These are phyloP conservation scores for Starmerella bombicola DNA, from an alignment of 805 yeast species.

Conservation along the genomic window DNA sequence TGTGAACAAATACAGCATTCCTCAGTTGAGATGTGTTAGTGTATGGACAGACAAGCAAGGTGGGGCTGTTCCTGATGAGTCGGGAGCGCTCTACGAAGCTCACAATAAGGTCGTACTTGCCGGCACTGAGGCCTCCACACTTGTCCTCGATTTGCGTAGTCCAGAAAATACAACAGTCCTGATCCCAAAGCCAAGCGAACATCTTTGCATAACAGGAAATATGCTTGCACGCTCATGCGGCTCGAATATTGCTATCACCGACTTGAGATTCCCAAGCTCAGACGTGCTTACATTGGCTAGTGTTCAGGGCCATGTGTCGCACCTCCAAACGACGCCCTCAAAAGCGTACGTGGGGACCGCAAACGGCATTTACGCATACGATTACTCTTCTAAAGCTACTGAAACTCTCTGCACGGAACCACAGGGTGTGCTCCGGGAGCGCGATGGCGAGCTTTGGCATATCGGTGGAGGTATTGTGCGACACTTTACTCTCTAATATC, in stretches of 20 bases:
- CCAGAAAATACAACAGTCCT: background rate
- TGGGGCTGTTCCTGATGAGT: background rate
- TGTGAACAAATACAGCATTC: constrained; percentile 34
- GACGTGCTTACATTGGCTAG: background rate
- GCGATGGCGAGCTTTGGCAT: constrained; percentile 4
- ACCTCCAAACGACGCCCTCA: background rate
- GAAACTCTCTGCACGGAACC: constrained; percentile 5
- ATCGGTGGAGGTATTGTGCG: constrained; percentile 4
- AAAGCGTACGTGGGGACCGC: constrained; percentile 6
- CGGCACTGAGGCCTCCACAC: constrained; percentile 30
- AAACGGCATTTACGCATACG: background rate
- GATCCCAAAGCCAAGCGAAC: background rate
- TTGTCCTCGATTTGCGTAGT: constrained; percentile 5
- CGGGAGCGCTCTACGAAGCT: constrained; percentile 34
- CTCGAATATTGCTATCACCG: background rate
- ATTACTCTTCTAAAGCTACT: background rate
- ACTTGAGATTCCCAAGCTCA: constrained; percentile 6
- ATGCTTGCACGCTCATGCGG: background rate
- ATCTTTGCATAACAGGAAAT: background rate
- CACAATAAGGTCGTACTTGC: constrained; percentile 29
- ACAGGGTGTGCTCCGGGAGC: background rate
- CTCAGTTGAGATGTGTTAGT: constrained; percentile 21
- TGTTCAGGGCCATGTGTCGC: background rate
- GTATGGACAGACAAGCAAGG: background rate
- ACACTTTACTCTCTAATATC: constrained; percentile 5